Conservation (phyloP, 495 filamentous ascomycete genomes). For the Aspergillus egyptiacus region DNA sequence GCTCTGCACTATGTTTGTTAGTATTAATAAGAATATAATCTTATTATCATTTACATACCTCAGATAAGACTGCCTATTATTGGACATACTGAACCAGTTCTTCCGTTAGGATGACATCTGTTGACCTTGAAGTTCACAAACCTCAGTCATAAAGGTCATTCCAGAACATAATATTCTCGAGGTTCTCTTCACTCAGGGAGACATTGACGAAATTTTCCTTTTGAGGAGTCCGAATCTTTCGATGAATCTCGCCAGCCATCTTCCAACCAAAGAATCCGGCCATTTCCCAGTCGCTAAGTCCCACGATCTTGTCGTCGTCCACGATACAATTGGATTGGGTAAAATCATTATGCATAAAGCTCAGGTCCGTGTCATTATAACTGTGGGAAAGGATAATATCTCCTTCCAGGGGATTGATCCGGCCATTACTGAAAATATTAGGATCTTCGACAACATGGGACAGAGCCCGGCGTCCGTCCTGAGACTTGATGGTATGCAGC, state of each 20-base stretch:
- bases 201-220: slow-evolving; percentile 31
- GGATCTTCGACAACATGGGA: slow-evolving; percentile 33
- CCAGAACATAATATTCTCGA: not conserved
- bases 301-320: slow-evolving; percentile 36
- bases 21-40: too few relatives aligned
- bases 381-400: slow-evolving; percentile 29
- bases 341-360: slow-evolving; percentile 38
- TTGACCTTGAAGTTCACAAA: too few relatives aligned
- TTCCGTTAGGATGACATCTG: too few relatives aligned
- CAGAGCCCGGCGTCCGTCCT: slow-evolving; percentile 14
- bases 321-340: slow-evolving; percentile 38
- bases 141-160: not conserved
- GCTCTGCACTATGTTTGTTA: too few relatives aligned
- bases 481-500: slow-evolving; percentile 22
- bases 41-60: too few relatives aligned
- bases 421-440: slow-evolving; percentile 27
- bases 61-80: too few relatives aligned
- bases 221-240: slow-evolving; percentile 31
- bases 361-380: slow-evolving; percentile 24
- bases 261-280: slow-evolving; percentile 43
- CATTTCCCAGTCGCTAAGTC: slow-evolving; percentile 44
- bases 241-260: slow-evolving; percentile 33
- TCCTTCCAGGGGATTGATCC: slow-evolving; percentile 27
- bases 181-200: not conserved
- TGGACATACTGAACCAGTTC: too few relatives aligned